Conservation (phyloP, 2,329 filamentous ascomycete species). For the Fusarium torreyae region DNA sequence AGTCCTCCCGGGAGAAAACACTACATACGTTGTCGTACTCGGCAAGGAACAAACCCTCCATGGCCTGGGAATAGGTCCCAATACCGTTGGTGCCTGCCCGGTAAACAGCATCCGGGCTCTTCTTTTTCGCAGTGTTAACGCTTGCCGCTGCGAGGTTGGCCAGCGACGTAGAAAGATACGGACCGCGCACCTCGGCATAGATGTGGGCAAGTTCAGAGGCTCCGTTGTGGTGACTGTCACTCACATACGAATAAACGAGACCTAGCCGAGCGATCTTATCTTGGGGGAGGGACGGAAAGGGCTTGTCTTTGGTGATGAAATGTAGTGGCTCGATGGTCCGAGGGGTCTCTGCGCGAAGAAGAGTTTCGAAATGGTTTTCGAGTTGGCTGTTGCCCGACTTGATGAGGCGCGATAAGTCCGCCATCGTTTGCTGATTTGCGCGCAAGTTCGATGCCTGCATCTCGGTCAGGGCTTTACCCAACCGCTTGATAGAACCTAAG, state of each 20-base stretch:
- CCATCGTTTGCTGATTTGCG: conserved; percentile 90
- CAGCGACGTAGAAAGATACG: conserved; percentile 86
- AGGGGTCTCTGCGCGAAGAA: conserved; percentile 82
- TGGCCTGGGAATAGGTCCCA: conserved; percentile 86
- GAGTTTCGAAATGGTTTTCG: conserved; percentile 85
- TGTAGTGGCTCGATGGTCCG: conserved; percentile 89
- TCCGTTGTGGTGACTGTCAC: conserved; percentile 68
- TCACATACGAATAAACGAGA: conserved; percentile 84
- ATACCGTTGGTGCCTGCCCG: conserved; percentile 92
- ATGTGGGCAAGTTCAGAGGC: conserved; percentile 79
- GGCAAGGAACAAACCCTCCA: conserved; percentile 88
- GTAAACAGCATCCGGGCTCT: conserved; percentile 86
- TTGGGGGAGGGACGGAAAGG: conserved; percentile 85
- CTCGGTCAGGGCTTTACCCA: conserved; percentile 86
- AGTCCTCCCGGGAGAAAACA: conserved; percentile 89
- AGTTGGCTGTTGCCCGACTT: conserved; percentile 86
- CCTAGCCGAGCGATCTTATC: conserved; percentile 83
- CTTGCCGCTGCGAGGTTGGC: conserved; percentile 91
- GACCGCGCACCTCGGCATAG: conserved; percentile 88
- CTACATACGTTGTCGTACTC: conserved; percentile 93
- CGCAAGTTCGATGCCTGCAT: conserved; percentile 92
- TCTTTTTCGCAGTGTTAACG: conserved; percentile 85
- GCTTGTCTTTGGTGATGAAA: conserved; percentile 89
- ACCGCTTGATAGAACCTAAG: conserved; percentile 88
- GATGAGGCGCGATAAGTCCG: conserved; percentile 83